These are phyloP conservation scores for Phytophthora pistaciae DNA, from an alignment of 352 stramenopile species.

Conservation along the genomic window DNA sequence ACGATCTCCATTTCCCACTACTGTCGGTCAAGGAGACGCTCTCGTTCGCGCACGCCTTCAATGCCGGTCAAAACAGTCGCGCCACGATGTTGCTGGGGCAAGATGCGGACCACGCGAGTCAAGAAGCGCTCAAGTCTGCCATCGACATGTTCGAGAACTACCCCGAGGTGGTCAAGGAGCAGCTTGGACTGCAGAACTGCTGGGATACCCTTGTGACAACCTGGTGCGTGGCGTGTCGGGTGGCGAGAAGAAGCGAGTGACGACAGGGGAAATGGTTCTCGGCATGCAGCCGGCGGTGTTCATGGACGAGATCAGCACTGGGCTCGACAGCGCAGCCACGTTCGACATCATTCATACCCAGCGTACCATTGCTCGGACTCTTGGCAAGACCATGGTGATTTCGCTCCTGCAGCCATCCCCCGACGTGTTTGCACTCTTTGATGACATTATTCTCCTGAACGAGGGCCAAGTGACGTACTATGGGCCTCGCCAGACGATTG, in stretches of 20 bases:
- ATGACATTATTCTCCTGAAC: slow-evolving; percentile 91
- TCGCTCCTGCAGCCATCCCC: slow-evolving; percentile 87
- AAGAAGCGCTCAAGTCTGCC: slow-evolving; percentile 9
- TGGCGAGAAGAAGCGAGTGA: slow-evolving; percentile 82
- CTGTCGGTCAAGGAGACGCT: slow-evolving; percentile 19
- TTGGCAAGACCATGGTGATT: slow-evolving; percentile 55
- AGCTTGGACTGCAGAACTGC: no score
- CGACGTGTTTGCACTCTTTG: slow-evolving; percentile 92
- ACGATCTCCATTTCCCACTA: slow-evolving; percentile 12
- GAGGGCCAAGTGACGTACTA: slow-evolving; percentile 47
- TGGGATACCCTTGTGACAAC: no score
- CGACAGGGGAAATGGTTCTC: slow-evolving; percentile 73
- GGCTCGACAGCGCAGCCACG: slow-evolving; percentile 91
- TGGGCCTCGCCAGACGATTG: no score
- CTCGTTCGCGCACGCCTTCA: slow-evolving; percentile 13
- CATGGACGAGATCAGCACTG: slow-evolving; percentile 85
- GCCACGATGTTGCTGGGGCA: background rate
- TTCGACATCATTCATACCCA: slow-evolving; percentile 84
- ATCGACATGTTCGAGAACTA: no score
- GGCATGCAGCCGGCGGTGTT: slow-evolving; percentile 66
- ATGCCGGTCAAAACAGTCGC: background rate
- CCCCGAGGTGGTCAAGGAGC: no score
- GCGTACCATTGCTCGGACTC: slow-evolving; percentile 49
- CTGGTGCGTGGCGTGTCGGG: slow-evolving; percentile 62
- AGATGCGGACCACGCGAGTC: background rate